Percentiles rank a stretch among this genome's conserved stretches.
Conservation (phyloP, 148 eudicot species). For the Cornus suecica region DNA sequence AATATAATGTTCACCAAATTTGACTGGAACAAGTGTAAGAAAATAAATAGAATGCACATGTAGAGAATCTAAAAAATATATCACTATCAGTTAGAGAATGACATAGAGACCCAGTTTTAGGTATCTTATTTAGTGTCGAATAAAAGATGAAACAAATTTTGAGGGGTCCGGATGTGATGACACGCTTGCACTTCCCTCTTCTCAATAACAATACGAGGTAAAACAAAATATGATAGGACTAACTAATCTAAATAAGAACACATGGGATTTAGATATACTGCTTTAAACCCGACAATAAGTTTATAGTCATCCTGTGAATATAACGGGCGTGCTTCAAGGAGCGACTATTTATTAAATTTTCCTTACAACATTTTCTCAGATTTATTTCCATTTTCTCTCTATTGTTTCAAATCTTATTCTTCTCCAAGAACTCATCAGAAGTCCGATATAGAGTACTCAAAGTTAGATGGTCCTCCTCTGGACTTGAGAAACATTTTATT, state of each 20-base stretch:
- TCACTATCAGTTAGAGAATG: not conserved
- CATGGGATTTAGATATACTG: not conserved
- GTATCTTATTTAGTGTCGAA: not conserved
- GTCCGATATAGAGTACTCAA: slow-evolving; percentile 67
- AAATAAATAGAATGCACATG: too few species aligned
- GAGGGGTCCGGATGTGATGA: not conserved
- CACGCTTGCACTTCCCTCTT: not conserved
- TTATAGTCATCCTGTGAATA: slow-evolving; percentile 59
- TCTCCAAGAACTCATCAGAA: slow-evolving; percentile 64
- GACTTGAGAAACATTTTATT: slow-evolving; percentile 65
- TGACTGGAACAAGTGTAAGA: too few species aligned
- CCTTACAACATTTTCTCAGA: slow-evolving; percentile 84
- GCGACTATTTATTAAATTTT: slow-evolving; percentile 78
- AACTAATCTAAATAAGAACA: not conserved
- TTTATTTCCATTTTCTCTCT: slow-evolving; percentile 64
- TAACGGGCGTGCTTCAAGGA: slow-evolving; percentile 87
- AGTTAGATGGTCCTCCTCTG: slow-evolving; percentile 89
- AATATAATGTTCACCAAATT: too few species aligned
- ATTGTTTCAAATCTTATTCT: slow-evolving; percentile 40
- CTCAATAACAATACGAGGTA: too few species aligned
- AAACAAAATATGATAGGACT: not conserved
- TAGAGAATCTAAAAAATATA: too few species aligned
- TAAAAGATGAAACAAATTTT: too few species aligned
- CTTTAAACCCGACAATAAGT: not conserved
- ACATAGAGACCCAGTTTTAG: not conserved